These are phyloP conservation scores for Lunasporangiospora selenospora DNA, from an alignment of 192 early-diverging fungal genomes.

Conservation along the genomic window DNA sequence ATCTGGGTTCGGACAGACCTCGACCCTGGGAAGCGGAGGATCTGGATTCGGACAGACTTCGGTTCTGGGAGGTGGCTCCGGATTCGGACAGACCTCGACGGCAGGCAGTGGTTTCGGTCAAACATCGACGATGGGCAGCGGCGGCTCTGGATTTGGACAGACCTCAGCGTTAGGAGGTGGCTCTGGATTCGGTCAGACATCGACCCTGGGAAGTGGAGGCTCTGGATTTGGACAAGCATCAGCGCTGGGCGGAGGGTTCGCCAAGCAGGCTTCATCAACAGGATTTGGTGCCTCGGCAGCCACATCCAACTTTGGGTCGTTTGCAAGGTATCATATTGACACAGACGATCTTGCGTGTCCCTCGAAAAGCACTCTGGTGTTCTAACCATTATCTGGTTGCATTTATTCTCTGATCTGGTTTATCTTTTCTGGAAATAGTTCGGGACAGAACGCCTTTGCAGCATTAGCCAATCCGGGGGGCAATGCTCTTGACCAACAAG, in stretches of 20 bases:
- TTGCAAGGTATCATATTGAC: slow-evolving; percentile 43
- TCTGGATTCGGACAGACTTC: slow-evolving; percentile 12
- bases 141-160: slow-evolving; percentile 27
- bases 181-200: slow-evolving; percentile 10
- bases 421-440: no score
- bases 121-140: slow-evolving; percentile 9
- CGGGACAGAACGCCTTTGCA: slow-evolving; percentile 32
- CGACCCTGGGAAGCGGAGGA: slow-evolving; percentile 8
- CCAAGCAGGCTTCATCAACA: background rate
- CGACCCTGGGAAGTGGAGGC: background rate
- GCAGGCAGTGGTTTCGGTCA: slow-evolving; percentile 17
- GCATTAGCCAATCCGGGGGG: slow-evolving; percentile 15
- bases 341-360: no score
- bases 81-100: slow-evolving; percentile 23
- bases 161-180: background rate
- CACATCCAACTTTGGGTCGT: slow-evolving; percentile 42
- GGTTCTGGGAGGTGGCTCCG: background rate
- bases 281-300: slow-evolving; percentile 12
- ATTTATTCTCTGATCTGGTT: no score
- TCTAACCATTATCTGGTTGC: no score
- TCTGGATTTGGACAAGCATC: slow-evolving; percentile 9
- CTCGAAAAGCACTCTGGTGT: no score
- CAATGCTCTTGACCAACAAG: slow-evolving; percentile 32
- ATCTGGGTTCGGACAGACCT: slow-evolving; percentile 24
- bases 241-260: slow-evolving; percentile 5